Percentiles rank a stretch among this genome's conserved stretches.
Evolutionary conservation across 2,329 filamentous ascomycete species (phyloP).

Genomic region (Fusarium sp.): DNA sequence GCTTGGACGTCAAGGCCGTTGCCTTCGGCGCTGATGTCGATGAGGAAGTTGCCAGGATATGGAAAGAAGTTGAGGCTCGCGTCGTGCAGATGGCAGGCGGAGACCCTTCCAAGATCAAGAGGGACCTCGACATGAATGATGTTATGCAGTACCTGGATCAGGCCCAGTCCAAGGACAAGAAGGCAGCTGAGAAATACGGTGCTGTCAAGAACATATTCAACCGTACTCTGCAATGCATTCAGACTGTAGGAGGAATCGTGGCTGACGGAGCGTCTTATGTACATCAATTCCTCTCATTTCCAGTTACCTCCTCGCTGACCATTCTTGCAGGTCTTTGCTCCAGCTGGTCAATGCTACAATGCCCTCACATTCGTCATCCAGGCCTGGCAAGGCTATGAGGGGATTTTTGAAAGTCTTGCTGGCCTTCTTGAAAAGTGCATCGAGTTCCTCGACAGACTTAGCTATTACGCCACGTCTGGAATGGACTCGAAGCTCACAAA

Average conservation of each 20-base stretch:
- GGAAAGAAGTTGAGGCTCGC: slow-evolving; percentile 6
- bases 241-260: not conserved
- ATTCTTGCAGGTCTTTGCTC: not conserved
- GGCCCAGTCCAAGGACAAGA: slow-evolving; percentile 1
- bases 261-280: slow-evolving; percentile 3
- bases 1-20: not conserved
- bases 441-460: not conserved
- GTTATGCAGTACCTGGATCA: not conserved
- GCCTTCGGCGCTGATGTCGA: not conserved
- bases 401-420: slow-evolving; percentile 2
- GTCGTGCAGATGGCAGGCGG: slow-evolving; percentile 5
- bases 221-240: slow-evolving; percentile 2
- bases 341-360: slow-evolving; percentile 7
- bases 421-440: slow-evolving; percentile 1
- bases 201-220: not conserved
- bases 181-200: slow-evolving; percentile 1
- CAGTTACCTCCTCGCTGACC: not conserved
- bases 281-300: not conserved
- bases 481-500: slow-evolving; percentile 6
- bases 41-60: not conserved
- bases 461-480: not conserved
- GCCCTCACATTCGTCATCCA: not conserved
- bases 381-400: slow-evolving; percentile 1
- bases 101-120: not conserved
- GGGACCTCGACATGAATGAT: not conserved